Base-by-base conservation (phyloP, 495 filamentous ascomycete species). In the Neurospora intermedia region DNA sequence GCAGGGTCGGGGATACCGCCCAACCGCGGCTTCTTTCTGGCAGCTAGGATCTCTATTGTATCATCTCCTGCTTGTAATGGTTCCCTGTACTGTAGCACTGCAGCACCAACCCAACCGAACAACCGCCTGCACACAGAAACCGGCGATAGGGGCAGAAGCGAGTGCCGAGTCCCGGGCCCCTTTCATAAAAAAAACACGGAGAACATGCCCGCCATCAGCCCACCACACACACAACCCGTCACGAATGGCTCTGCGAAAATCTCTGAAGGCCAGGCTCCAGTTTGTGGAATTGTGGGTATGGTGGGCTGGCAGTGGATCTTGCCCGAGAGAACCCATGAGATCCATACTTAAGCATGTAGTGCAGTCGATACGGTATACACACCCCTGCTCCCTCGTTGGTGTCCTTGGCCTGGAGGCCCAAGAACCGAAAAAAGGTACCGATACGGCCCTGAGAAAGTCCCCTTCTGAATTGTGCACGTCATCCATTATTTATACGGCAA, bases 141-240 rank as follows among this genome's bases (percentile, higher is more conserved):
- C 54, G 54, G 54, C 15, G 27, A 8, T 66, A 66, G 54, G 54
- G 54, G 23, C 54, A 66, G 70, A 72, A 45, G 70, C 42, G 70
- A 72, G 70, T 69, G 70, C 70, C 70, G 70, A 72, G 70, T 69
- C 70, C 70, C 42, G 45, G 43, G 70, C 54, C 27, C 54, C 54
- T 66, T 66, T 66, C 54, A 66, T 35, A 38, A 31, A 38, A 38
- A 38, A 38, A 62, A 62, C 13, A 31, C 54, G 11, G 46, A 54
- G 23, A 59, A 59, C 48, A 59, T 10, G 48, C 48, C 48, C 13
- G 48, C 48, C 48, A 59, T 15, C 48, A 27, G 48, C 27, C 23
- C 54, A 35, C 23, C 54, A 66, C 54, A 31, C 54, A 31, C 54
- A 62, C 15, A 31, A 62, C 54, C 54, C 54, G 54, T 62, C 23